Conservation (phyloP, 2,329 filamentous ascomycete species). For the Neofusicoccum kwambonambiense region DNA sequence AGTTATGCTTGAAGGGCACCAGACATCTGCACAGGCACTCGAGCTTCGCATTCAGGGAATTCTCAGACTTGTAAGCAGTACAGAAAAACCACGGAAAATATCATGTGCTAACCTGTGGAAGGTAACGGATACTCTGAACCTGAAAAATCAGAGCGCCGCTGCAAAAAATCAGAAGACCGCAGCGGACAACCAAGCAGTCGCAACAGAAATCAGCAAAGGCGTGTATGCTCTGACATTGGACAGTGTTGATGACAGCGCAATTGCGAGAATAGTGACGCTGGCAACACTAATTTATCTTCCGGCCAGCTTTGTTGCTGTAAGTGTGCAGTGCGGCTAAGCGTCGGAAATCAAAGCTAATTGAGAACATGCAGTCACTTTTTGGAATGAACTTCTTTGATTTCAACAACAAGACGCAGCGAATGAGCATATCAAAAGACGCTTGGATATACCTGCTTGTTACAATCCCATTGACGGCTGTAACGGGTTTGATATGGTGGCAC, state of each 20-base stretch:
- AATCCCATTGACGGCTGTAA: slow-evolving; percentile 1
- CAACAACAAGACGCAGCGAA: background rate
- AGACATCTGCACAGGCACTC: background rate
- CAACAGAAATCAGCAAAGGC: slow-evolving; percentile 8
- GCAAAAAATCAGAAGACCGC: background rate
- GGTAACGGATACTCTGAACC: slow-evolving; percentile 6
- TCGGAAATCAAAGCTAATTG: background rate
- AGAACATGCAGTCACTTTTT: background rate
- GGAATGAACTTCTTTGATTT: slow-evolving; percentile 14
- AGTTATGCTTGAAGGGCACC: background rate
- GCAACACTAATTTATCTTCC: slow-evolving; percentile 8
- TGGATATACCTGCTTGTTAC: slow-evolving; percentile 8
- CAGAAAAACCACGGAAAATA: background rate
- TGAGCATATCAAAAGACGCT: background rate
- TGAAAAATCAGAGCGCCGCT: slow-evolving; percentile 5
- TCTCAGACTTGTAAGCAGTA: background rate
- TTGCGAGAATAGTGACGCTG: slow-evolving; percentile 1
- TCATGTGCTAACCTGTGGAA: background rate
- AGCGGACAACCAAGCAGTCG: background rate
- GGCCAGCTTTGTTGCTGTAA: slow-evolving; percentile 10
- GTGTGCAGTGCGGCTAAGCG: background rate
- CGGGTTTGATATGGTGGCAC: slow-evolving; percentile 3
- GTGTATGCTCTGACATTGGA: background rate
- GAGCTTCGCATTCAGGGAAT: background rate
- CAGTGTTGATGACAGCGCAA: slow-evolving; percentile 2